phyloP scores from a whole-genome alignment of 768 basidiomycete genomes.

The Steccherinum ochraceum region DNA sequence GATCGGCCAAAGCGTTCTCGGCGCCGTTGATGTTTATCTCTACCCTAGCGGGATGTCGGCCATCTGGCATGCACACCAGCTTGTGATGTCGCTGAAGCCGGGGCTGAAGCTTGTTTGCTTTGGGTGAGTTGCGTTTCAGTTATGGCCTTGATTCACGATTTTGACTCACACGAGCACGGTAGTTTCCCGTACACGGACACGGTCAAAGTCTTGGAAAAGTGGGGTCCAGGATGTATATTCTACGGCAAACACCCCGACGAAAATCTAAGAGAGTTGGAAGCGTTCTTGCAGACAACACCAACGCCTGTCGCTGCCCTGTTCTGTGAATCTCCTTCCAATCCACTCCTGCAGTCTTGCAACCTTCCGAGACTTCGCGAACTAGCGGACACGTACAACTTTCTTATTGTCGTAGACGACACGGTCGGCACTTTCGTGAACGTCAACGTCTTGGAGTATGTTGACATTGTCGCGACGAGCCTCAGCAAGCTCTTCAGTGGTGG shows the following conservation, averaged over 20 bases:
- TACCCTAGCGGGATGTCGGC: constrained; percentile 49
- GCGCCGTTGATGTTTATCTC: constrained; percentile 43
- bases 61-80: constrained; percentile 42
- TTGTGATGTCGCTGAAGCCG: constrained; percentile 25
- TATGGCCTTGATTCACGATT: too few species aligned
- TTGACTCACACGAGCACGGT: too few species aligned
- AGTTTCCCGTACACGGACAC: constrained; percentile 50
- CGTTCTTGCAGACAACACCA: constrained; percentile 21
- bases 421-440: constrained; percentile 47
- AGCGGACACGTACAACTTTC: constrained; percentile 40
- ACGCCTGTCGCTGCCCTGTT: constrained; percentile 38
- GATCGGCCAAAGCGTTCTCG: constrained; percentile 31
- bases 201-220: constrained; percentile 43
- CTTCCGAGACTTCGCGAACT: constrained; percentile 33
- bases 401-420: constrained; percentile 49
- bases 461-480: constrained; percentile 44
- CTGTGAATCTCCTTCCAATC: constrained; percentile 50
- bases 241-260: constrained; percentile 38
- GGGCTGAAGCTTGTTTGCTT: constrained; percentile 38
- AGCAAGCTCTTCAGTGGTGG: constrained; percentile 51
- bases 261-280: constrained; percentile 26
- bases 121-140: constrained; percentile 30
- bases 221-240: constrained; percentile 45
- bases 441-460: constrained; percentile 38
- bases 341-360: constrained; percentile 41